A percentile compares a stretch with the other conserved stretches of the same genome.
Evolutionary conservation across 805 yeast species (phyloP).

Genomic region (Yarrowia alimentaria): DNA sequence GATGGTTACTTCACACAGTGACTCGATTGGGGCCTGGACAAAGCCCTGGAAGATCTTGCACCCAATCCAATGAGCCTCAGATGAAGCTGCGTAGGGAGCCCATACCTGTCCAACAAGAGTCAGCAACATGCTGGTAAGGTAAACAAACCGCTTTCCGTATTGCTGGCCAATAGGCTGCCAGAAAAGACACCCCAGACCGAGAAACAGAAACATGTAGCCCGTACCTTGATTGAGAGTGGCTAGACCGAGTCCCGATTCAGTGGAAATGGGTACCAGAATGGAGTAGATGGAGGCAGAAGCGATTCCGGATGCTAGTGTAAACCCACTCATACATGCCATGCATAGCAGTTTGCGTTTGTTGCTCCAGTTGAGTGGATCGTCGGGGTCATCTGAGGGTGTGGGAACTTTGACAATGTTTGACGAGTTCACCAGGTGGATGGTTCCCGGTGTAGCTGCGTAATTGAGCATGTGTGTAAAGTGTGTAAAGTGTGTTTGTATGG

Average conservation of each 20-base stretch:
- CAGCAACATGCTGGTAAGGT: slow-evolving; percentile 43
- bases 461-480: no score
- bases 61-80: slow-evolving; percentile 43
- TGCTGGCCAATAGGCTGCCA: slow-evolving; percentile 53
- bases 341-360: slow-evolving; percentile 49
- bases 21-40: slow-evolving; percentile 78
- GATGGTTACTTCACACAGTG: slow-evolving; percentile 61
- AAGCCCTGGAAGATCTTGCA: slow-evolving; percentile 47
- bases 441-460: slow-evolving; percentile 32
- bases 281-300: slow-evolving; percentile 52
- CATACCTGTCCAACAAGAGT: slow-evolving; percentile 45
- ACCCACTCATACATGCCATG: slow-evolving; percentile 41
- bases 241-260: slow-evolving; percentile 42
- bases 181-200: slow-evolving; percentile 52
- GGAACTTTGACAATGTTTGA: slow-evolving; percentile 52
- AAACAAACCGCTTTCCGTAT: slow-evolving; percentile 50
- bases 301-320: slow-evolving; percentile 48
- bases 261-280: slow-evolving; percentile 44
- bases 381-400: slow-evolving; percentile 64
- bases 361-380: slow-evolving; percentile 70
- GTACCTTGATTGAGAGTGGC: slow-evolving; percentile 48
- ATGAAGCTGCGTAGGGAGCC: slow-evolving; percentile 44
- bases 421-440: slow-evolving; percentile 31
- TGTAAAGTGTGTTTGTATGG: no score
- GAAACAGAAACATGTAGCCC: slow-evolving; percentile 52